phyloP scores from a whole-genome alignment of 1,284 basidiomycete genomes.

The Rhodotorula sp. region DNA sequence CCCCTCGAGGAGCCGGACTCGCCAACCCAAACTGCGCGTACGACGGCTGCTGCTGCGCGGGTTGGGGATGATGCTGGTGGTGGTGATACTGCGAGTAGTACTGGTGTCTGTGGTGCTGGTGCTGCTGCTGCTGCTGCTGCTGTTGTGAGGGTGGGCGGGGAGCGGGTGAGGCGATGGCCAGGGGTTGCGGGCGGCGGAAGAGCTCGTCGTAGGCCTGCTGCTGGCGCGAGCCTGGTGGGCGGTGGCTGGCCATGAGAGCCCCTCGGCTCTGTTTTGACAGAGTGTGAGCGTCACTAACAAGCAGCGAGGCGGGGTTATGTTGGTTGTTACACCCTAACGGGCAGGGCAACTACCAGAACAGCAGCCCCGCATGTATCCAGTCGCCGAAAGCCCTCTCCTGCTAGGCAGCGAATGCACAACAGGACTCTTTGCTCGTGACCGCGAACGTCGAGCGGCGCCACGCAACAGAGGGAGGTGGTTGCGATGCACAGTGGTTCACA shows the following conservation, averaged over 20 bases:
- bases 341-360: no score
- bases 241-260: background rate
- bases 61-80: slow-evolving; percentile 40
- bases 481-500: no score
- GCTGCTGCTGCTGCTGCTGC: slow-evolving; percentile 40
- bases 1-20: background rate
- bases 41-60: slow-evolving; percentile 33
- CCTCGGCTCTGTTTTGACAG: background rate
- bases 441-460: no score
- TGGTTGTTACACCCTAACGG: no score
- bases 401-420: no score
- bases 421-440: no score
- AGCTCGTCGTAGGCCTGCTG: slow-evolving; percentile 69
- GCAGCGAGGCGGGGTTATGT: no score
- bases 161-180: background rate
- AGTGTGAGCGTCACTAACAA: no score
- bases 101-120: slow-evolving; percentile 41
- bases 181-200: slow-evolving; percentile 61
- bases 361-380: no score
- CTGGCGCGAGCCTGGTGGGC: slow-evolving; percentile 10
- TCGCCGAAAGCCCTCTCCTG: no score
- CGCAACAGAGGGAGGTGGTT: no score
- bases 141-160: background rate
- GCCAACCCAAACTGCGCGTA: slow-evolving; percentile 2
- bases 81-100: slow-evolving; percentile 44